Conservation (phyloP, 2,329 filamentous ascomycete genomes). For the Ascochyta viciae-villosae region DNA sequence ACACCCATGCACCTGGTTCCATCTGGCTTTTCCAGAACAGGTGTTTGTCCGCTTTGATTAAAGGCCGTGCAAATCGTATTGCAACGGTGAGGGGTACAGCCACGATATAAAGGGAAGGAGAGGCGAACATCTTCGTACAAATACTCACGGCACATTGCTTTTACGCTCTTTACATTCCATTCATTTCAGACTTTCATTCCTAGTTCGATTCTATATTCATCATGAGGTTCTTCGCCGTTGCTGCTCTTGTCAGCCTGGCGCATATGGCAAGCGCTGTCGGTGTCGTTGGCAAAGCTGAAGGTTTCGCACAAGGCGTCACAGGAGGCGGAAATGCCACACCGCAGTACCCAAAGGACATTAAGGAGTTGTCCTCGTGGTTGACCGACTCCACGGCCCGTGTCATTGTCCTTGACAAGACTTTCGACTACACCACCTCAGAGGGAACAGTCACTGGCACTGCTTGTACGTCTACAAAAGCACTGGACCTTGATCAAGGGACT, state of each 20-base stretch:
- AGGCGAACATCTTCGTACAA: not conserved
- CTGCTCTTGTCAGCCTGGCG: conserved; percentile 15
- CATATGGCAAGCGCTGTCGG: conserved; percentile 15
- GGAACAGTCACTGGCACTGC: conserved; percentile 26
- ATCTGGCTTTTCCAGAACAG: not conserved
- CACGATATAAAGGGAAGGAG: not conserved
- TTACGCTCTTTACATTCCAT: not conserved
- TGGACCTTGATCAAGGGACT: not conserved
- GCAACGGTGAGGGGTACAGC: not conserved
- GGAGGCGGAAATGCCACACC: conserved; percentile 22
- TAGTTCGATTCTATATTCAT: not conserved
- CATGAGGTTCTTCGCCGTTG: conserved; percentile 12
- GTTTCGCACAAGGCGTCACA: conserved; percentile 19
- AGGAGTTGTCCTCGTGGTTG: conserved; percentile 29
- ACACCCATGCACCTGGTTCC: not conserved
- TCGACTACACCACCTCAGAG: conserved; percentile 30
- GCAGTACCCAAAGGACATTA: conserved; percentile 16
- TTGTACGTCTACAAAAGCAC: not conserved
- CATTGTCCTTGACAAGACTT: conserved; percentile 45
- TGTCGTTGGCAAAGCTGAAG: conserved; percentile 16
- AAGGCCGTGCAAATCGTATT: not conserved
- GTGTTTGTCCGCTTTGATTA: conserved; percentile 8
- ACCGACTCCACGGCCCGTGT: conserved; percentile 42
- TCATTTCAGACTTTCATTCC: conserved; percentile 2
- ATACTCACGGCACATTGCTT: not conserved